phyloP scores from a whole-genome alignment of 768 basidiomycete genomes.

The Tylopilus felleus region DNA sequence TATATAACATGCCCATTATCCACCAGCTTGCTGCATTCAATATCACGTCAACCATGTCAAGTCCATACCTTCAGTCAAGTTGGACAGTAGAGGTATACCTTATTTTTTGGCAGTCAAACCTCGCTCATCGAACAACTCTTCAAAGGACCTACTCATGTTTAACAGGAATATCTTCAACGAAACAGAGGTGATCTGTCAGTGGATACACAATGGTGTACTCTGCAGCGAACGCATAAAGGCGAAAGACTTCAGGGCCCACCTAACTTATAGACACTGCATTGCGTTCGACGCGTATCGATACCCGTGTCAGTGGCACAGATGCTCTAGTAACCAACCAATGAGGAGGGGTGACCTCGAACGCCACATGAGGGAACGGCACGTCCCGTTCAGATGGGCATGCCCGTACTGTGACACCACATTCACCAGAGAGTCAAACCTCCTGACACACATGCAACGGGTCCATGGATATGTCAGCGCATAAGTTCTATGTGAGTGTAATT shows the following conservation, averaged over 20 bases:
- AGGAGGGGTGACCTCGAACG: conserved; percentile 8
- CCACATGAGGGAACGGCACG: conserved; percentile 10
- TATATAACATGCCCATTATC: conserved; percentile 5
- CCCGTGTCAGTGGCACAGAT: conserved; percentile 9
- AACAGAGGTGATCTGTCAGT: not conserved
- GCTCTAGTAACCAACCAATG: not conserved
- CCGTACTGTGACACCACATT: not conserved
- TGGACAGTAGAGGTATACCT: conserved; percentile 3
- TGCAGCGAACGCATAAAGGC: not conserved
- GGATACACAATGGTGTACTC: not conserved
- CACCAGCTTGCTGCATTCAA: not conserved
- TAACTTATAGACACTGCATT: conserved; percentile 3
- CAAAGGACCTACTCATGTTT: conserved; percentile 6
- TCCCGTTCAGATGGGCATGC: conserved; percentile 11
- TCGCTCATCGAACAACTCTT: not conserved
- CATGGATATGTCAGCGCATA: not conserved
- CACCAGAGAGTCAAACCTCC: conserved; percentile 3
- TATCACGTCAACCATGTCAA: not conserved
- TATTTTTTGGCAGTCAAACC: too few species aligned
- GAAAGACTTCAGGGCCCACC: conserved; percentile 5
- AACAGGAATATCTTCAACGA: conserved; percentile 2
- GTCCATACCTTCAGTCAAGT: not conserved
- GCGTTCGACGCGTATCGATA: not conserved
- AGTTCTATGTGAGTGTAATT: not conserved
- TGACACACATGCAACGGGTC: not conserved